Conservation (phyloP, 2,329 filamentous ascomycete genomes). For the Talaromyces sp. region DNA sequence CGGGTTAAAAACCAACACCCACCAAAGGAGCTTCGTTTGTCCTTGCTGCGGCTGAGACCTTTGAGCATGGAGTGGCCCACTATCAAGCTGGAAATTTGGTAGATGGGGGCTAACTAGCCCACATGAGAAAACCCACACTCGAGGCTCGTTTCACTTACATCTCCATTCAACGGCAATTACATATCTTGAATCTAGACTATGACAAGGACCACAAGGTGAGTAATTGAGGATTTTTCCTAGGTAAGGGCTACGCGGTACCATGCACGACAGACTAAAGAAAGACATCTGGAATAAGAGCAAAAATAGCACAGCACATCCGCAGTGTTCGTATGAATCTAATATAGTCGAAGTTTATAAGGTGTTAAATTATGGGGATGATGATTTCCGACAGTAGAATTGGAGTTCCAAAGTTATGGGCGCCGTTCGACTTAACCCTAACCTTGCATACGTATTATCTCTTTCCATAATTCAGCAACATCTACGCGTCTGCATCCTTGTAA, state of each 20-base stretch:
- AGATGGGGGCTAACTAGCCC: background rate
- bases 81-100: background rate
- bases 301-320: too few relatives aligned
- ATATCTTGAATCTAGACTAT: background rate
- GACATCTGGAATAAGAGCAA: too few relatives aligned
- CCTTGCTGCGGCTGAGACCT: background rate
- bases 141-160: background rate
- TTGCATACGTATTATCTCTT: background rate
- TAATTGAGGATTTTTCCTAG: background rate
- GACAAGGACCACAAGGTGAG: background rate
- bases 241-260: background rate
- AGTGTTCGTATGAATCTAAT: too few relatives aligned
- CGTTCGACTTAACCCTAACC: background rate
- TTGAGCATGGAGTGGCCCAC: background rate
- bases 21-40: background rate
- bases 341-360: too few relatives aligned
- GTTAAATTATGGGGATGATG: background rate
- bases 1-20: background rate
- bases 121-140: background rate
- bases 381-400: background rate
- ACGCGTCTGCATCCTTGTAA: constrained; percentile 18
- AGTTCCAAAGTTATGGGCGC: background rate
- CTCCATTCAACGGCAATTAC: background rate
- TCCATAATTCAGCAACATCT: background rate
- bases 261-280: background rate